Conservation (phyloP, 495 filamentous ascomycete genomes). For the Annulohypoxylon moriforme region DNA sequence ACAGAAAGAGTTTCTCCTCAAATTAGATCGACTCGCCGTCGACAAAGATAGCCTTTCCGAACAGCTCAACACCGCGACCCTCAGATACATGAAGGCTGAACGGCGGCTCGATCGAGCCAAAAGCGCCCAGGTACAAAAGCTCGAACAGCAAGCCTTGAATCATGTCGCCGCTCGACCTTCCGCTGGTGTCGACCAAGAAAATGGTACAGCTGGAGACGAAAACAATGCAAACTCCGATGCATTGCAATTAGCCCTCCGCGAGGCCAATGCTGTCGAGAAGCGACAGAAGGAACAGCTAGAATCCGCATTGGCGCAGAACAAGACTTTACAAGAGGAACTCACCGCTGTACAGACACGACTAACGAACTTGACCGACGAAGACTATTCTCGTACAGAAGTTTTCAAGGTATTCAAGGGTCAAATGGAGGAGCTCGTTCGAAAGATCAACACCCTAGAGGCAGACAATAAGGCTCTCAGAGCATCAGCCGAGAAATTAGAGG, state of each 20-base stretch:
- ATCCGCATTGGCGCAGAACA: constrained; percentile 80
- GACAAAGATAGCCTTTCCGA: constrained; percentile 88
- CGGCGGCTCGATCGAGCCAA: constrained; percentile 89
- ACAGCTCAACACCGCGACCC: constrained; percentile 83
- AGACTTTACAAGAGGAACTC: constrained; percentile 79
- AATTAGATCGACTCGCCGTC: constrained; percentile 77
- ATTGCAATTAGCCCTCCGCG: constrained; percentile 69
- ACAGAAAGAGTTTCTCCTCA: constrained; percentile 81
- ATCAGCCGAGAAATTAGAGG: constrained; percentile 83
- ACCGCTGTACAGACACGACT: constrained; percentile 68
- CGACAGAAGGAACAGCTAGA: constrained; percentile 91
- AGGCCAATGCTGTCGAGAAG: constrained; percentile 74
- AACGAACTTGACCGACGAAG: constrained; percentile 85
- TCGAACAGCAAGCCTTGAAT: constrained; percentile 88
- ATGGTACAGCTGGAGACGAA: constrained; percentile 65
- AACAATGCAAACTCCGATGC: constrained; percentile 72
- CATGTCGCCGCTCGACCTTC: constrained; percentile 64
- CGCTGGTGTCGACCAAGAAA: constrained; percentile 60
- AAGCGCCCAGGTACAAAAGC: constrained; percentile 88
- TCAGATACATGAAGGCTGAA: constrained; percentile 93
- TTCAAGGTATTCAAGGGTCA: constrained; percentile 92
- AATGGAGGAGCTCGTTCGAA: constrained; percentile 90
- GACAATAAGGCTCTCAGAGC: constrained; percentile 86
- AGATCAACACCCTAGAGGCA: constrained; percentile 91
- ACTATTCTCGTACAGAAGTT: constrained; percentile 89